Conservation (phyloP, 257 asterid genomes). For the Solanum rostratum region DNA sequence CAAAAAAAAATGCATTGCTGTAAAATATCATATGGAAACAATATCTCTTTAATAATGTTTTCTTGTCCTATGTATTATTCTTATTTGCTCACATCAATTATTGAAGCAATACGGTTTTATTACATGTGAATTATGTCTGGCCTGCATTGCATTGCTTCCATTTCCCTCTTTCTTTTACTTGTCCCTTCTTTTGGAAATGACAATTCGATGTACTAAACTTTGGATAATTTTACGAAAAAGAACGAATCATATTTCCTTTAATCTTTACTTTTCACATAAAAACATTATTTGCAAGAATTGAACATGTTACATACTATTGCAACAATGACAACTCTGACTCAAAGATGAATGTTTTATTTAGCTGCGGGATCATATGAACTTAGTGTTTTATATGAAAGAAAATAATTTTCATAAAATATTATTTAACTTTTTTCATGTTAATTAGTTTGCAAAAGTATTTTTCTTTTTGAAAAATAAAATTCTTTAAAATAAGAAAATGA, state of each 20-base stretch:
- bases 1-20: neutral
- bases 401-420: too few species aligned
- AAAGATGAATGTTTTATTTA: neutral
- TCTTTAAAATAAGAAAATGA: too few species aligned
- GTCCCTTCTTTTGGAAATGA: neutral
- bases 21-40: neutral
- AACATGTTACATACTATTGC: neutral
- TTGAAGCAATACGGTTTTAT: conserved; percentile 11
- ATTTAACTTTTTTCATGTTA: too few species aligned
- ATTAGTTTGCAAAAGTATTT: too few species aligned
- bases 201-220: neutral
- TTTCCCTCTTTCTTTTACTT: neutral
- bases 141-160: neutral
- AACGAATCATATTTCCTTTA: neutral
- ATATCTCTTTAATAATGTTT: conserved; percentile 8
- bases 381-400: too few species aligned
- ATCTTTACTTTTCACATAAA: neutral
- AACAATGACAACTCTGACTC: neutral
- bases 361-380: neutral
- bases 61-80: conserved; percentile 12
- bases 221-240: neutral
- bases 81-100: conserved; percentile 17
- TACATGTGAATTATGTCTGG: neutral
- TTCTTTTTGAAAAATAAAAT: too few species aligned
- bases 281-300: neutral